Base-by-base conservation (phyloP, 2,329 filamentous ascomycete species). In the Ceratocystis smalleyi region DNA sequence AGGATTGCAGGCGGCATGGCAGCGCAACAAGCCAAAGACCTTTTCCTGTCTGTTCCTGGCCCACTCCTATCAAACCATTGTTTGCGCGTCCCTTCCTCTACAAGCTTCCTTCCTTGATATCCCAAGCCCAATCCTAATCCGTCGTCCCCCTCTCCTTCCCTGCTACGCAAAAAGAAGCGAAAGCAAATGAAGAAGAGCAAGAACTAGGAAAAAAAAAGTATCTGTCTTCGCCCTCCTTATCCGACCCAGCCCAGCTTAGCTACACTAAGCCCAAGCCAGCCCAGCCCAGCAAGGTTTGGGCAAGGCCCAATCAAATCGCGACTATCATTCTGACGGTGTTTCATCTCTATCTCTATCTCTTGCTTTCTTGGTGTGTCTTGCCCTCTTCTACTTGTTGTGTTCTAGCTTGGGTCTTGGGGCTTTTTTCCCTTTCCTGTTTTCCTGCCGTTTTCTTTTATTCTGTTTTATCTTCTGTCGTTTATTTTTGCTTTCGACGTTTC, bases 31-130 rank as follows among this genome's bases (percentile, higher is more conserved):
- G 19, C 47, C 17, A 15, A 24, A 22, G 17, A 7, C 51, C 27
- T 27, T 55, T 17, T 55, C 49, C 15, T 54, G 22, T 54, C 49
- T 24, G 22, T 3, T 54, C 49, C 49, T 49, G 51, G 43, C 51
- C 43, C 55, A 59, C 54, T 27, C 35, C 51, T 17, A 63, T 43
- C 22, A 59, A 59, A 45, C 54, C 19, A 59, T 59, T 57, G 61
- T 64, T 64, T 64, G 62, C 62, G 62, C 62, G 62, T 64, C 62
- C 54, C 19, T 24, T n/a, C 49, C 27, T 22, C 22, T 32, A 40
- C 15, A 32, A 19, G 47, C 47, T 57, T 43, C 51, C 62, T 30
- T 43, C 54, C 32, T 30, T 54, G 49, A 22, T 24, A 30, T 30
- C 35, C 35, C 35, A 40, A 40, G 35, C 35, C 10, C 35, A 40